Evolutionary conservation across 2,329 filamentous ascomycete species (phyloP), one percentile per base, ranked within the genome.

Genomic region (Ophiosphaerella narmari): DNA sequence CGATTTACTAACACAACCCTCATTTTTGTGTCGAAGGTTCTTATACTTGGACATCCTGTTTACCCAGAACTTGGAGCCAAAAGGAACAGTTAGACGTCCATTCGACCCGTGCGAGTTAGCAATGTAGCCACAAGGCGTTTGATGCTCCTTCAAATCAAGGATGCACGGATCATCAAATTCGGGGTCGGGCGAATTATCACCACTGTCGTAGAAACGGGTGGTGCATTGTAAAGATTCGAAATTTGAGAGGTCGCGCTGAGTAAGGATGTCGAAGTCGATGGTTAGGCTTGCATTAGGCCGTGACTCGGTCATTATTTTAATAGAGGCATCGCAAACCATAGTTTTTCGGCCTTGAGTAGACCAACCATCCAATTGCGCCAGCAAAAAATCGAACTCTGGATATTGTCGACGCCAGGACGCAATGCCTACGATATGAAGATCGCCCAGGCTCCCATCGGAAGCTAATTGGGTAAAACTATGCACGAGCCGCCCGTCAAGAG

Each of bases 11-110:
- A 76, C 72, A 13, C 53, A 44, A 9, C 64, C 59, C 39, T 64
- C 62, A 26, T 60, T 54, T 41, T 54, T 55, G 16, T 56, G 57
- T 24, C 62, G 52, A 14, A 56, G 24, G 8, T 37, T 54, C n/a
- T 59, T 54, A 8, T 75, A 60, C 7, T 58, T 56, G 2, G 54
- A 62, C 52, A 78, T 67, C 31, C 66, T 67, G 11, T 60, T 60
- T 1, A 73, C 77, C 77, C 77, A 79, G 50, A 78, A 79, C 2
- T 57, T 63, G 40, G 74, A 76, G 2, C 75, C 74, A 43, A 80
- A 79, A 1, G 57, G 59, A 7, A 74, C 59, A 57, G 60, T 54
- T 48, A 72, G 43, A 37, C 64, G 39, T 48, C 67, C 55, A 47
- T 48, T 51, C 2, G 48, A 45, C n/a, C 57, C 52, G 14, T 48